Conservation (phyloP, 371 early-diverging fungal genomes). For the Entomophthora muscae region DNA sequence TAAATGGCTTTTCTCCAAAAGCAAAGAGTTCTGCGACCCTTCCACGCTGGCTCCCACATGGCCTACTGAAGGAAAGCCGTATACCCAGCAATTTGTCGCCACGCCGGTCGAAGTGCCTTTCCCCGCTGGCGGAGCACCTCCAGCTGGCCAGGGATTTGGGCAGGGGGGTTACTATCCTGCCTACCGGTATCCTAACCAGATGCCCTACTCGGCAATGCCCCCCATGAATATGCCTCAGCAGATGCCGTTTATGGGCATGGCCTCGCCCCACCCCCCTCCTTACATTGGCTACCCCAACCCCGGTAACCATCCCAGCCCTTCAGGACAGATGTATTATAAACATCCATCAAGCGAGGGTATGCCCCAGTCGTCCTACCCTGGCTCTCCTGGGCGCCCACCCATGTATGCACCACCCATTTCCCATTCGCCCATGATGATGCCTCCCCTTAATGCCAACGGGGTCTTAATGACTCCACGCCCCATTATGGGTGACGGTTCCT, state of each 20-base stretch:
- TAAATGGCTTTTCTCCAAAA: conserved; percentile 3
- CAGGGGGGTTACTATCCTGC: conserved; percentile 10
- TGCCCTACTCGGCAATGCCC: conserved; percentile 3
- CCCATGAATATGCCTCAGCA: conserved; percentile 9
- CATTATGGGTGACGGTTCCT: background rate
- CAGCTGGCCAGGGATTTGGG: conserved; percentile 7
- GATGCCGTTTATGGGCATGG: conserved; percentile 8
- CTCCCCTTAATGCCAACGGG: background rate
- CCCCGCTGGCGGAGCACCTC: background rate
- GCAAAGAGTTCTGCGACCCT: background rate
- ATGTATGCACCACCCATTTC: background rate
- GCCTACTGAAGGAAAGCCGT: conserved; percentile 12
- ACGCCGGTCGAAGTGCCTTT: background rate
- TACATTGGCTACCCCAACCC: background rate
- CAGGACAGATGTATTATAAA: background rate
- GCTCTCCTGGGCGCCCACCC: background rate
- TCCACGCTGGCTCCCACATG: conserved; percentile 11
- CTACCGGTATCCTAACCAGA: conserved; percentile 6
- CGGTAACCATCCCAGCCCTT: background rate
- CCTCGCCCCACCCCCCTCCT: conserved; percentile 9
- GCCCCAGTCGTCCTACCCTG: background rate
- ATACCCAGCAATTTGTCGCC: conserved; percentile 11
- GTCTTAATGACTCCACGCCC: background rate
- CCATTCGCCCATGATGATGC: background rate
- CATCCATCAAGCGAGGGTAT: background rate